Conservation (phyloP, 2,329 filamentous ascomycete genomes). For the Colletotrichum melonis region DNA sequence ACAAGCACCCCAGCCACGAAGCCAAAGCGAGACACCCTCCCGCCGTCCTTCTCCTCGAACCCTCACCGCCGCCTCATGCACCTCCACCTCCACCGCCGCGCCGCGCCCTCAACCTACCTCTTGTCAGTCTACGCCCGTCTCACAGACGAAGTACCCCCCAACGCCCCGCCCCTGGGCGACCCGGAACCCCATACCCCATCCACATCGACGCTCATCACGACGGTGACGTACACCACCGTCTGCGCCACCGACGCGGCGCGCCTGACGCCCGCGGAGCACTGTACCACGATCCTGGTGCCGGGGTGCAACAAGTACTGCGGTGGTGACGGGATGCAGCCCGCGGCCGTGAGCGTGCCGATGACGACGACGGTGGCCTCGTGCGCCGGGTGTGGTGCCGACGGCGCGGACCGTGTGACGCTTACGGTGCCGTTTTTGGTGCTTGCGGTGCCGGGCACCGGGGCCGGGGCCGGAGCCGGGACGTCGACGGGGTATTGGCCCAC, state of each 20-base stretch:
- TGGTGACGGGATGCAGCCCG: slow-evolving; percentile 23
- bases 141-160: slow-evolving; percentile 41
- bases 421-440: slow-evolving; percentile 43
- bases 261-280: slow-evolving; percentile 46
- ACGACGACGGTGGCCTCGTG: slow-evolving; percentile 44
- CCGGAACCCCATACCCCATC: slow-evolving; percentile 42
- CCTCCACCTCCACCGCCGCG: slow-evolving; percentile 39
- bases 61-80: slow-evolving; percentile 17
- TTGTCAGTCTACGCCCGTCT: slow-evolving; percentile 57
- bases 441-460: slow-evolving; percentile 20
- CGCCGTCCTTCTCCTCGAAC: not conserved
- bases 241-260: slow-evolving; percentile 47
- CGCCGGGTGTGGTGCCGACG: slow-evolving; percentile 44
- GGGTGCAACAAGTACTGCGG: slow-evolving; percentile 39
- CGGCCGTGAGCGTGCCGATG: slow-evolving; percentile 40
- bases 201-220: slow-evolving; percentile 32
- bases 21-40: too few species aligned
- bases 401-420: slow-evolving; percentile 47
- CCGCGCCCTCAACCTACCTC: slow-evolving; percentile 45
- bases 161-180: slow-evolving; percentile 46
- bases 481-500: slow-evolving; percentile 17
- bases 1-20: slow-evolving; percentile 16
- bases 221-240: slow-evolving; percentile 47
- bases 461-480: slow-evolving; percentile 29
- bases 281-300: slow-evolving; percentile 44